phyloP scores from a whole-genome alignment of 495 filamentous ascomycete species.

The Aspergillus egyptiacus region DNA sequence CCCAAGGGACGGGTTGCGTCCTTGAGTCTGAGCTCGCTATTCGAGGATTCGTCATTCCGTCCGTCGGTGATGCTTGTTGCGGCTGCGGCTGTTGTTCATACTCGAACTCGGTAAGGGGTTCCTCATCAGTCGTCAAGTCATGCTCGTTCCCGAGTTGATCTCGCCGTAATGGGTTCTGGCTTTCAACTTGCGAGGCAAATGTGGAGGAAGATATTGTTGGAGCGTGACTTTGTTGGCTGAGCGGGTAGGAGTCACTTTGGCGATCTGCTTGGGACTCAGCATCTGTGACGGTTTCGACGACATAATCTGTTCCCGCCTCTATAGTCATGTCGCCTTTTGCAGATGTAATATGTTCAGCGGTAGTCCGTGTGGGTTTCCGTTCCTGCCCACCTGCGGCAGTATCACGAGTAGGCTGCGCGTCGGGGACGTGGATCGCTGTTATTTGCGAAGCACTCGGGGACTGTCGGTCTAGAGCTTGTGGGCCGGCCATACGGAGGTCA shows the following conservation, averaged over 20 bases:
- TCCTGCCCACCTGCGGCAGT: not conserved
- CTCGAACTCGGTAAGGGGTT: not conserved
- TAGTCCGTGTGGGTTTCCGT: not conserved
- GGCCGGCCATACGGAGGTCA: not conserved
- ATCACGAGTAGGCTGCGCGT: not conserved
- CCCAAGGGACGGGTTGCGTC: not conserved
- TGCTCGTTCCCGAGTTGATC: not conserved
- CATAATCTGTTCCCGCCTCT: too few relatives aligned
- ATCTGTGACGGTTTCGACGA: not conserved
- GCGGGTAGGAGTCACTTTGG: not conserved
- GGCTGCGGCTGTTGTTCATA: not conserved
- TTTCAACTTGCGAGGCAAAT: conserved; percentile 21
- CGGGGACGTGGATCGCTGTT: not conserved
- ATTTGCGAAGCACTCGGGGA: not conserved
- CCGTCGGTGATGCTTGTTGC: not conserved
- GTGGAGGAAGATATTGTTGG: conserved; percentile 14
- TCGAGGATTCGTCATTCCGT: not conserved
- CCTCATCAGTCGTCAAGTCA: not conserved
- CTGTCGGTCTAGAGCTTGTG: not conserved
- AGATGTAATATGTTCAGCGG: not conserved
- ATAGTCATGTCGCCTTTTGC: not conserved
- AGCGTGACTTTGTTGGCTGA: conserved; percentile 6
- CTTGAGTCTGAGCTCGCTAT: not conserved
- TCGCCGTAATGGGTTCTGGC: not conserved
- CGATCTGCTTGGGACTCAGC: not conserved